Conservation (phyloP, 768 basidiomycete genomes). For the Boletales sp. region DNA sequence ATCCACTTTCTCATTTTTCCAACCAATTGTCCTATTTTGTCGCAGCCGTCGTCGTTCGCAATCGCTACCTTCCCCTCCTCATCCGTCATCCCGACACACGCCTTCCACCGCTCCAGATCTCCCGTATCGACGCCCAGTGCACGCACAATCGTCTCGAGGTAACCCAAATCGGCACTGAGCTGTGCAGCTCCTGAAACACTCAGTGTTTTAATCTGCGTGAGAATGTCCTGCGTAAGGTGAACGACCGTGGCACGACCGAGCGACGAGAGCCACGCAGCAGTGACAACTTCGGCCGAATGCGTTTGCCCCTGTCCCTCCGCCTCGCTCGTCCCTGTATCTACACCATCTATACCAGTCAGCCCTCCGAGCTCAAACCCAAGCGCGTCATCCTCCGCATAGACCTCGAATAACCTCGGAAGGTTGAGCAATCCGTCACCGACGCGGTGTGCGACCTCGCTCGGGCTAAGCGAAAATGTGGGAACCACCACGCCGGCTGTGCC, state of each 20-base stretch:
- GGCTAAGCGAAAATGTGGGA: conserved; percentile 91
- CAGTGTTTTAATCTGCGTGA: conserved; percentile 69
- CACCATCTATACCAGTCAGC: conserved; percentile 62
- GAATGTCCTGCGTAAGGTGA: conserved; percentile 63
- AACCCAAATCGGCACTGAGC: conserved; percentile 81
- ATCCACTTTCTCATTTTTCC: conserved; percentile 34
- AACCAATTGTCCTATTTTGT: conserved; percentile 16
- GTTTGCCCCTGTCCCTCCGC: conserved; percentile 11
- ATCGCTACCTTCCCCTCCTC: conserved; percentile 29
- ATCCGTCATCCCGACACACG: conserved; percentile 61
- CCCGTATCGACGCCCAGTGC: conserved; percentile 87
- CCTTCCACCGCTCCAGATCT: conserved; percentile 78
- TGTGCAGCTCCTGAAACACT: conserved; percentile 73
- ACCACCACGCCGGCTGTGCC: conserved; percentile 49
- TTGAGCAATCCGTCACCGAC: conserved; percentile 94
- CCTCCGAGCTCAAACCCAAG: conserved; percentile 84
- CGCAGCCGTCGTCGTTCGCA: conserved; percentile 16
- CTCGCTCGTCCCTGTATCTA: conserved; percentile 21
- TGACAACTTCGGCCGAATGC: conserved; percentile 69
- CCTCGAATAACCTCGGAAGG: conserved; percentile 89
- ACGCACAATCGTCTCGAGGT: conserved; percentile 85
- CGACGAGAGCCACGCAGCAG: conserved; percentile 89
- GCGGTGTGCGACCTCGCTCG: conserved; percentile 82
- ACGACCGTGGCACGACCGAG: conserved; percentile 78
- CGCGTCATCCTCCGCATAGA: conserved; percentile 90